Percentiles rank a stretch among this genome's conserved stretches.
phyloP scores from a whole-genome alignment of 2,329 filamentous ascomycete genomes.

The Pseudocercospora pini-densiflorae region DNA sequence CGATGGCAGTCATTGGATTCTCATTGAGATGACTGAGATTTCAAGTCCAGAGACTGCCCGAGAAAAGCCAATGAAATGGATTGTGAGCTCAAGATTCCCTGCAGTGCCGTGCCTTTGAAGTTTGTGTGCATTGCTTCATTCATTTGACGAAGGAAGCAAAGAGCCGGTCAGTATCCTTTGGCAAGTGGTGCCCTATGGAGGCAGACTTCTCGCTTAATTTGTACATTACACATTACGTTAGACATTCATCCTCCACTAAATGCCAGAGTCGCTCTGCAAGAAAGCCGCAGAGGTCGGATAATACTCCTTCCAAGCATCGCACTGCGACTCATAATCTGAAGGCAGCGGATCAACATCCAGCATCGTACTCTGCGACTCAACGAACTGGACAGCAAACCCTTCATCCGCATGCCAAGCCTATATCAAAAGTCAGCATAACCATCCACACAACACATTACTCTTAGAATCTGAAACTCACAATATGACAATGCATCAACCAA shows the following conservation, averaged over 20 bases:
- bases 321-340: constrained; percentile 35
- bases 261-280: constrained; percentile 39
- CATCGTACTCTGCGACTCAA: constrained; percentile 35
- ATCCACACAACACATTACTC: background rate
- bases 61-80: too few species aligned
- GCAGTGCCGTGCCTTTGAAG: too few species aligned
- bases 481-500: constrained; percentile 51
- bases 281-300: constrained; percentile 33
- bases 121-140: too few species aligned
- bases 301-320: constrained; percentile 37
- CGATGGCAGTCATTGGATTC: too few species aligned
- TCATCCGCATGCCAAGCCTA: constrained; percentile 41
- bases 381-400: constrained; percentile 41
- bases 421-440: background rate
- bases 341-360: constrained; percentile 30
- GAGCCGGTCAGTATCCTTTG: too few species aligned
- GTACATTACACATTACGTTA: constrained; percentile 5
- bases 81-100: too few species aligned
- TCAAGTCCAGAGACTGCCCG: too few species aligned
- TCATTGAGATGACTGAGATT: too few species aligned
- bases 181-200: too few species aligned
- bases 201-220: background rate
- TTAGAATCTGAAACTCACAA: constrained; percentile 33
- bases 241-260: constrained; percentile 20
- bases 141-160: too few species aligned